Evolutionary conservation across 208 protist genomes (phyloP), one percentile per base, ranked within the genome.

Genomic region (Crithidia bombi): DNA sequence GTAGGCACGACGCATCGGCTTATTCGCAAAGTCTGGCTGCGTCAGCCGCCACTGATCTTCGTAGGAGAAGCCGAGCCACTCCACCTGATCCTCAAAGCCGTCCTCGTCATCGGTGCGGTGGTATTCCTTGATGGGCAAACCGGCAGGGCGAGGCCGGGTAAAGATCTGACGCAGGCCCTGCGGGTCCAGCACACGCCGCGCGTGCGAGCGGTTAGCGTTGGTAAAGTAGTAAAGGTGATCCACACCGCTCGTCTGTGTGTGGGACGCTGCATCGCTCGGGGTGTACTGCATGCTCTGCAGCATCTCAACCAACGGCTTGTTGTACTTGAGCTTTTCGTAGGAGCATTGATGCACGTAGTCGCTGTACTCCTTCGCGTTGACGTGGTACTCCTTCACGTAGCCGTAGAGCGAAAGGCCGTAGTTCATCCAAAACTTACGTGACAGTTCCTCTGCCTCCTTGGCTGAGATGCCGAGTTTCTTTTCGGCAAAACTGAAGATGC

Each of bases 31-130:
- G n/a, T 84, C 43, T 17, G 81, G 81, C 54, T 63, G 57, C 49
- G 89, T 91, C 30, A 85, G 75, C 3, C 78, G 78, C 86, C 89
- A 94, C 80, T 92, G 86, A 57, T 92, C 82, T 64, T 91, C 84
- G 69, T 90, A 94, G 17, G 76, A 78, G 59, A 89, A 92, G 7
- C 86, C 89, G 25, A 76, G 43, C 73, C 81, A 87, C 68, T 81
- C 49, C 32, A 76, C 58, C 4, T 72, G 65, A 15, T 85, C 75
- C 19, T 80, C 83, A n/a, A 71, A 69, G 1, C 66, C 78, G 1
- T 50, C 50, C 30, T 54, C 57, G 26, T 85, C 78, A 47, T 79
- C 69, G 14, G 14, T 32, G 56, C 62, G 44, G 55, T 83, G 69
- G 59, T 59, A 26, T 33, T 83, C 77, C 55, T 73, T 84, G 11